These are phyloP conservation scores for Russula sp. DNA, from an alignment of 768 basidiomycete species.

Conservation along the genomic window DNA sequence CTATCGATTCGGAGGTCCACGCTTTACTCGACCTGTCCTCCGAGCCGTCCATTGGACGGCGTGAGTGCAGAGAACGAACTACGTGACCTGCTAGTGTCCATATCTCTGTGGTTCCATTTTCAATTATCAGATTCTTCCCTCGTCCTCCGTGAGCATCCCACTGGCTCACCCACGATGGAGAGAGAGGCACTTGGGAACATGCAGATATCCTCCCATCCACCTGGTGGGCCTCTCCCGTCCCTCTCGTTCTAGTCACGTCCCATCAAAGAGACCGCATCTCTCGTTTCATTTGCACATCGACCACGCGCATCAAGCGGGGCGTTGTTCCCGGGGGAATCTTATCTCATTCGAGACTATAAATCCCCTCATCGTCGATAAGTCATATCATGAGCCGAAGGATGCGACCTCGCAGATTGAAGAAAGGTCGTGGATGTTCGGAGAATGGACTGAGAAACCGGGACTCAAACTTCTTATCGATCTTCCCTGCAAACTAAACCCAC, in stretches of 20 bases:
- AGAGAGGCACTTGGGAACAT: constrained; percentile 62
- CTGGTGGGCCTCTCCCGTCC: too few species aligned
- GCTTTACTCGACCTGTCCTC: constrained; percentile 40
- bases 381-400: too few species aligned
- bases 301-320: too few species aligned
- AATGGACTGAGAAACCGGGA: constrained; percentile 48
- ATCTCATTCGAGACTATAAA: too few species aligned
- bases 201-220: constrained; percentile 61
- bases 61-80: constrained; percentile 37
- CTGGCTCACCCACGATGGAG: background rate
- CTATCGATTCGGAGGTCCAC: constrained; percentile 52
- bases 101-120: background rate
- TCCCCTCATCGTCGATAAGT: too few species aligned
- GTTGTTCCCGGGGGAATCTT: too few species aligned
- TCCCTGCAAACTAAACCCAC: constrained; percentile 34
- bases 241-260: too few species aligned
- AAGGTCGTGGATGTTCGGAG: too few species aligned
- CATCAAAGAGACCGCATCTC: too few species aligned
- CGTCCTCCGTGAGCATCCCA: background rate
- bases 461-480: constrained; percentile 64
- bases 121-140: background rate
- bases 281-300: too few species aligned
- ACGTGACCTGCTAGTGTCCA: too few species aligned
- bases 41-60: constrained; percentile 54
- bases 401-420: too few species aligned